Percentiles rank a stretch among this genome's conserved stretches.
These are phyloP conservation scores for Tilletia walkeri DNA, from an alignment of 1,284 basidiomycete species.

Conservation along the genomic window DNA sequence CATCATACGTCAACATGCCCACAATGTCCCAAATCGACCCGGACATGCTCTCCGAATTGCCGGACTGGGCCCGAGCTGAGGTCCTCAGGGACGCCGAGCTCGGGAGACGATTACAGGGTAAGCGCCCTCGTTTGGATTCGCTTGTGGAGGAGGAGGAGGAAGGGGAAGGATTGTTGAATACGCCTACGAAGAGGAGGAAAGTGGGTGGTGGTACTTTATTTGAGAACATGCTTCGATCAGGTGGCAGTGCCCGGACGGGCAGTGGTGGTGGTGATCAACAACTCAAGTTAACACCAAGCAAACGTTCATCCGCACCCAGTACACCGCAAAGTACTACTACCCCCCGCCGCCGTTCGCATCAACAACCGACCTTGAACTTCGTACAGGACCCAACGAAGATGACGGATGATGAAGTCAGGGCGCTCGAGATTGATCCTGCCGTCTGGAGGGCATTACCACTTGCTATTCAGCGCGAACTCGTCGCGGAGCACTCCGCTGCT, in stretches of 20 bases:
- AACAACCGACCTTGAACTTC: background rate
- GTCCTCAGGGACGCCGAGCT: constrained; percentile 35
- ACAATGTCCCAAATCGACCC: constrained; percentile 50
- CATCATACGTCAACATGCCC: constrained; percentile 33
- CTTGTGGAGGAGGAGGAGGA: constrained; percentile 22
- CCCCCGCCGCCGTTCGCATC: background rate
- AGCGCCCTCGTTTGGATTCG: constrained; percentile 15
- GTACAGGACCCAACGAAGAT: background rate
- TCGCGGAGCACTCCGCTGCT: background rate
- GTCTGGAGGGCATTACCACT: background rate
- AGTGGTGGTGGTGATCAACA: no score
- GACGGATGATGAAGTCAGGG: constrained; percentile 9
- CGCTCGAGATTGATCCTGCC: background rate
- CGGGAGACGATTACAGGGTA: constrained; percentile 23
- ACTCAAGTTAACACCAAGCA: no score
- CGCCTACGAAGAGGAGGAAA: background rate
- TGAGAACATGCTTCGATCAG: background rate
- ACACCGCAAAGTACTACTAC: background rate
- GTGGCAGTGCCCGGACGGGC: no score
- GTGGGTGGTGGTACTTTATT: background rate
- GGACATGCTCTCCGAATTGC: constrained; percentile 44
- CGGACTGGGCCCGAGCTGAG: constrained; percentile 40
- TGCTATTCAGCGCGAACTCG: background rate
- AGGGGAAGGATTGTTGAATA: background rate
- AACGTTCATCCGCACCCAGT: background rate